Percentiles rank a stretch among this genome's conserved stretches.
Evolutionary conservation across 371 early-diverging fungal genomes (phyloP).

Genomic region (Batkoa obscura): DNA sequence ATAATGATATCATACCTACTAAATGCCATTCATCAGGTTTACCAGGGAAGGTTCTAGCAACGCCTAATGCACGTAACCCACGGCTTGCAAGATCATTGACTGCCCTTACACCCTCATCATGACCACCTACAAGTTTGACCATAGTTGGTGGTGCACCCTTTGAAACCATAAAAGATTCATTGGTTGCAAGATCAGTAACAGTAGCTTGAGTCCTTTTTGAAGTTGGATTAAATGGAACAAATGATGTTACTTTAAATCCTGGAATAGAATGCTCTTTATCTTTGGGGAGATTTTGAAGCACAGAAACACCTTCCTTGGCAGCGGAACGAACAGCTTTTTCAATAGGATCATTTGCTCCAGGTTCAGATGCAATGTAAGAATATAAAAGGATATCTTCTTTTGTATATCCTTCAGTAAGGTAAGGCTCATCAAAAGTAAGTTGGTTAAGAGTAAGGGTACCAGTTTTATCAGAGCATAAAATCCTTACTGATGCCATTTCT

Average conservation of each 20-base stretch:
- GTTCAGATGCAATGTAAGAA: slow-evolving; percentile 75
- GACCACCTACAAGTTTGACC: slow-evolving; percentile 55
- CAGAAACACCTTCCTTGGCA: slow-evolving; percentile 47
- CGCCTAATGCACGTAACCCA: slow-evolving; percentile 79
- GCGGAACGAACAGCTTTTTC: slow-evolving; percentile 73
- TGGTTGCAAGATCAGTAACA: slow-evolving; percentile 39
- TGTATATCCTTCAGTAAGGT: slow-evolving; percentile 43
- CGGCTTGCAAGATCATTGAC: slow-evolving; percentile 68
- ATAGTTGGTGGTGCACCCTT: slow-evolving; percentile 94
- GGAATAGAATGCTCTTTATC: slow-evolving; percentile 39
- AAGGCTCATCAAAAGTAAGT: slow-evolving; percentile 78
- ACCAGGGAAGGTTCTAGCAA: slow-evolving; percentile 53
- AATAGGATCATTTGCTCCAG: slow-evolving; percentile 79
- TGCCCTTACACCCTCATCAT: slow-evolving; percentile 50
- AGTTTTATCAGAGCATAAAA: slow-evolving; percentile 92
- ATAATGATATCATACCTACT: slow-evolving; percentile 58
- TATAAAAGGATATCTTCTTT: slow-evolving; percentile 62
- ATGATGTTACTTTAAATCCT: slow-evolving; percentile 68
- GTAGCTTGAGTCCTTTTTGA: slow-evolving; percentile 82
- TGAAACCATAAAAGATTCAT: slow-evolving; percentile 55
- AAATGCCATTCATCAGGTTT: slow-evolving; percentile 38
- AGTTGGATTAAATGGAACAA: slow-evolving; percentile 80
- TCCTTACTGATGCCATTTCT: slow-evolving; percentile 82
- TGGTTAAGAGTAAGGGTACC: slow-evolving; percentile 92
- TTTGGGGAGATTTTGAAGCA: slow-evolving; percentile 24